A percentile compares a stretch with the other conserved stretches of the same genome.
Evolutionary conservation across 257 asterid species (phyloP).

Genomic region (Forsythia suspensa): DNA sequence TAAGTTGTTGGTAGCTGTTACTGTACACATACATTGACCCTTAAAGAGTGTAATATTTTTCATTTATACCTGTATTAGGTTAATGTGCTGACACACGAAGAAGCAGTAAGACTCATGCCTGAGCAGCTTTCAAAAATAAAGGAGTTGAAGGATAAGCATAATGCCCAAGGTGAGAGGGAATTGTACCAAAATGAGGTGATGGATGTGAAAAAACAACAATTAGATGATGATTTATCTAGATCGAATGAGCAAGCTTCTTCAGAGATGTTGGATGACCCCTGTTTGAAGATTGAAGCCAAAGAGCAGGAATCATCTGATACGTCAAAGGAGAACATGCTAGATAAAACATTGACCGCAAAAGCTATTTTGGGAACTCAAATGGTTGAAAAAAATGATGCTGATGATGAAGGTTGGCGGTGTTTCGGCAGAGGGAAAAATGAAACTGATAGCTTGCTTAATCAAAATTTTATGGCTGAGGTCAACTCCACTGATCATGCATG

Average conservation of each 20-base stretch:
- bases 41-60: not conserved
- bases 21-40: not conserved
- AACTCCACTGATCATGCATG: slow-evolving; percentile 6
- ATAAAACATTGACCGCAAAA: slow-evolving; percentile 15
- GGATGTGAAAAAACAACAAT: slow-evolving; percentile 26
- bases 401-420: not conserved
- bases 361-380: slow-evolving; percentile 7
- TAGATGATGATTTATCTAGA: slow-evolving; percentile 27
- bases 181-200: slow-evolving; percentile 23
- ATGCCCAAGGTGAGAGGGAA: slow-evolving; percentile 61
- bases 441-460: slow-evolving; percentile 11
- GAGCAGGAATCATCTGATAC: slow-evolving; percentile 13
- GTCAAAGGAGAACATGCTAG: slow-evolving; percentile 22
- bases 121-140: slow-evolving; percentile 33
- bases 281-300: slow-evolving; percentile 15
- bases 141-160: slow-evolving; percentile 43
- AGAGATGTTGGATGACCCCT: slow-evolving; percentile 14
- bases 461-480: slow-evolving; percentile 13
- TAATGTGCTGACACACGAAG: slow-evolving; percentile 73
- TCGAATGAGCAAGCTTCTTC: slow-evolving; percentile 18
- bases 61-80: slow-evolving; percentile 49
- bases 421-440: slow-evolving; percentile 2
- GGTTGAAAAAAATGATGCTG: slow-evolving; percentile 11
- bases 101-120: slow-evolving; percentile 31
- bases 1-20: not conserved